Evolutionary conservation across 257 asterid species (phyloP).

Genomic region (Nicotiana tomentosiformis): DNA sequence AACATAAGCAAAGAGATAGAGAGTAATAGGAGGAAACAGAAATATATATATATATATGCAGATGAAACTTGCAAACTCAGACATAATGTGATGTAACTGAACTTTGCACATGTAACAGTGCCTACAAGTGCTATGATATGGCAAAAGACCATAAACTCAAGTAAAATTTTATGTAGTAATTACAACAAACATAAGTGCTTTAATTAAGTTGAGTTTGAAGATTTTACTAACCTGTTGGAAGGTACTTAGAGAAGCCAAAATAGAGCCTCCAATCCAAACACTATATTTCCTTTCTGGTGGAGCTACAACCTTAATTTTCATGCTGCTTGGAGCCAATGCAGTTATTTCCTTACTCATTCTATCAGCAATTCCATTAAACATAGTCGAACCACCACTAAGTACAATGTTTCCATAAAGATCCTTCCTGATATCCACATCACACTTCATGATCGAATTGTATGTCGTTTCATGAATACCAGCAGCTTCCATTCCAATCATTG

Average conservation of each 20-base stretch:
- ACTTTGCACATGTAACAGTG: not conserved
- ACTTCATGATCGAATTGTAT: constrained; percentile 39
- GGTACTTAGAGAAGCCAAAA: constrained; percentile 40
- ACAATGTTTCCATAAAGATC: constrained; percentile 35
- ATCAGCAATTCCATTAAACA: constrained; percentile 37
- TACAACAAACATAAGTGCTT: not conserved
- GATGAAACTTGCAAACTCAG: too few relatives aligned
- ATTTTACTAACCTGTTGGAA: constrained; percentile 31
- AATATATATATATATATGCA: not conserved
- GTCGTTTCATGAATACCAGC: constrained; percentile 39
- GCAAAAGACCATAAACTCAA: not conserved
- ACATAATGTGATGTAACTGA: not conserved
- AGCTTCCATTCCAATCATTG: constrained; percentile 39
- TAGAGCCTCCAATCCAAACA: constrained; percentile 46
- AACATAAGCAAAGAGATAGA: not conserved
- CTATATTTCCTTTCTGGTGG: constrained; percentile 45
- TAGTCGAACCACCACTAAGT: constrained; percentile 37
- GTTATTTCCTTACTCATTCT: constrained; percentile 39
- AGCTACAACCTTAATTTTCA: constrained; percentile 41
- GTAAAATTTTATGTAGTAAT: not conserved
- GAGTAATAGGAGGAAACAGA: not conserved
- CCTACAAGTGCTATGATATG: not conserved
- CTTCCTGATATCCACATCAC: constrained; percentile 37
- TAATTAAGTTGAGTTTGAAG: not conserved
- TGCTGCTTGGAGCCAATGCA: constrained; percentile 43